Evolutionary conservation across 2,329 filamentous ascomycete genomes (phyloP).

Genomic region (Fusarium xyrophilum): DNA sequence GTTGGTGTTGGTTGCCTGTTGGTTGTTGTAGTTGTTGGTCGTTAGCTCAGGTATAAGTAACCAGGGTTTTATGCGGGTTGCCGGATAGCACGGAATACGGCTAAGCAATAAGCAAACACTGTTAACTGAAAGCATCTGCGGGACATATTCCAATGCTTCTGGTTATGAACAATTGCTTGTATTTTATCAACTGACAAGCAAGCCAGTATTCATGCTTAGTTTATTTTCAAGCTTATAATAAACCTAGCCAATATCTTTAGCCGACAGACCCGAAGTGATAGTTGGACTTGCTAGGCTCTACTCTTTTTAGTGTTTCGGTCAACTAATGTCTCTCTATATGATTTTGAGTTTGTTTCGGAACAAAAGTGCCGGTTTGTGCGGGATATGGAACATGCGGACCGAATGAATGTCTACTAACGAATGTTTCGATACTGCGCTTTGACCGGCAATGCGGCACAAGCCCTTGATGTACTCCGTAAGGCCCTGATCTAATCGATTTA

Average conservation of each 20-base stretch:
- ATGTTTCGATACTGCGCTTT: background rate
- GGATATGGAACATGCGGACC: too few species aligned
- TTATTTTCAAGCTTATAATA: background rate
- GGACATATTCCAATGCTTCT: background rate
- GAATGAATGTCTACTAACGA: too few species aligned
- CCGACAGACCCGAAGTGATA: background rate
- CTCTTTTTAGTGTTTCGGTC: too few species aligned
- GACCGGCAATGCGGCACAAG: background rate
- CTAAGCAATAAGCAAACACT: background rate
- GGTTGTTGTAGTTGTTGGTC: background rate
- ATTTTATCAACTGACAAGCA: fast-evolving
- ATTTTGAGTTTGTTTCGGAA: background rate
- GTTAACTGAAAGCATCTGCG: fast-evolving
- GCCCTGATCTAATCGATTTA: too few species aligned
- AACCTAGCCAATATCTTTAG: background rate
- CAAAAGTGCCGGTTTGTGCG: background rate
- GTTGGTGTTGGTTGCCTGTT: background rate
- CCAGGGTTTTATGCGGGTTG: background rate
- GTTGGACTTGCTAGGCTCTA: background rate
- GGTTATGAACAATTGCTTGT: too few species aligned
- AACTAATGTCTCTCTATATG: too few species aligned
- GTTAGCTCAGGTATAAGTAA: background rate
- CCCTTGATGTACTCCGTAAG: too few species aligned
- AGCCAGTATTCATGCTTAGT: fast-evolving
- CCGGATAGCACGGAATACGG: background rate